These are phyloP conservation scores for Fusarium albosuccineum DNA, from an alignment of 2,329 filamentous ascomycete species.

Conservation along the genomic window DNA sequence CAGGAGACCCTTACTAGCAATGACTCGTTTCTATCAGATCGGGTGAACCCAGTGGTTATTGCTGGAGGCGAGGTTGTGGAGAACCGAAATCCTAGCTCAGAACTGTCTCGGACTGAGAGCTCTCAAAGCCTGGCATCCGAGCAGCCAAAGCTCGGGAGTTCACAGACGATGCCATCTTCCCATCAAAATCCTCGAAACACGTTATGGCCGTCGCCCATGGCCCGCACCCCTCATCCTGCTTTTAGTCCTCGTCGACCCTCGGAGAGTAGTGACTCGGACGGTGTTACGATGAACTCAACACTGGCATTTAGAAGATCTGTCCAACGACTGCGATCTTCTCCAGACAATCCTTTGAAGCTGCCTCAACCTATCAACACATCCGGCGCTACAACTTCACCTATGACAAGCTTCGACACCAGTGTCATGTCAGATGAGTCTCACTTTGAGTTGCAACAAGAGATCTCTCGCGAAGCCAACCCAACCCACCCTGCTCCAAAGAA, in stretches of 20 bases:
- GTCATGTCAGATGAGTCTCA: constrained; percentile 70
- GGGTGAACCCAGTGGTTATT: constrained; percentile 76
- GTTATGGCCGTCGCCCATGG: constrained; percentile 68
- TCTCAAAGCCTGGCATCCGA: constrained; percentile 59
- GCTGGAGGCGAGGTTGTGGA: constrained; percentile 72
- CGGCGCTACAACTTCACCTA: constrained; percentile 59
- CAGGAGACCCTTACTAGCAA: constrained; percentile 64
- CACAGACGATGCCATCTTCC: constrained; percentile 57
- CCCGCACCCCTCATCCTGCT: constrained; percentile 50
- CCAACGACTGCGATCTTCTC: constrained; percentile 62
- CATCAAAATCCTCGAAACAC: constrained; percentile 58
- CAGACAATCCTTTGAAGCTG: constrained; percentile 60
- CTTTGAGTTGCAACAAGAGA: constrained; percentile 55
- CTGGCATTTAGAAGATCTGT: constrained; percentile 68
- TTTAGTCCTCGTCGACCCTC: constrained; percentile 60
- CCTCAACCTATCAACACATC: constrained; percentile 67
- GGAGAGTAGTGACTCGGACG: constrained; percentile 69
- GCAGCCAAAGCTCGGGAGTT: constrained; percentile 55
- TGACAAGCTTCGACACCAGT: constrained; percentile 69
- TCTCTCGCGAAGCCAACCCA: constrained; percentile 47
- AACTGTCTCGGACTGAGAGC: constrained; percentile 64
- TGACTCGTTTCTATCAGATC: constrained; percentile 71
- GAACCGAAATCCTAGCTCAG: constrained; percentile 68
- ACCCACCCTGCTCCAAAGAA: constrained; percentile 62
- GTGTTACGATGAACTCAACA: constrained; percentile 60